Percentiles rank a stretch among this genome's conserved stretches.
Conservation (phyloP, 2,329 filamentous ascomycete genomes). For the Chalaropsis ovoidea region DNA sequence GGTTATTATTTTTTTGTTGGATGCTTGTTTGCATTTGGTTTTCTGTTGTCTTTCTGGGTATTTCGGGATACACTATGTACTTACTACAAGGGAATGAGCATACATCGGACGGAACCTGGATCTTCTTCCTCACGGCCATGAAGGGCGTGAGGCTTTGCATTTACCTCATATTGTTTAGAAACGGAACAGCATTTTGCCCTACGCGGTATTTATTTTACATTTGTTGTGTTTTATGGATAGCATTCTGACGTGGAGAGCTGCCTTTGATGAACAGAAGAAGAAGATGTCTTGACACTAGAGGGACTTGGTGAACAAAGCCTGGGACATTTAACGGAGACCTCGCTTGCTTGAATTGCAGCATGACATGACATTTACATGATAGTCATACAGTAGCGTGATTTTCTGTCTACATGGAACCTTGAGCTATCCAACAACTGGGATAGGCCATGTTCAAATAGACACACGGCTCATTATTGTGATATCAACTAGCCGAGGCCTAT, state of each 20-base stretch:
- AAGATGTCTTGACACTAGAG: not conserved
- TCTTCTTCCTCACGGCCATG: constrained; percentile 9
- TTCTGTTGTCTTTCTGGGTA: constrained; percentile 29
- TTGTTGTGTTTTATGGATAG: not conserved
- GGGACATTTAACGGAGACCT: not conserved
- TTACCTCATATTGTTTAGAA: constrained; percentile 9
- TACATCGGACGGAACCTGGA: constrained; percentile 22
- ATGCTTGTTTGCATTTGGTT: constrained; percentile 32
- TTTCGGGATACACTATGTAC: constrained; percentile 1
- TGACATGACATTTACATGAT: not conserved
- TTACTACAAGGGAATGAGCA: constrained; percentile 15
- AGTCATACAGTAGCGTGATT: constrained; percentile 7
- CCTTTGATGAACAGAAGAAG: too few species aligned
- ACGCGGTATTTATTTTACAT: not conserved
- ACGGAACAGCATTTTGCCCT: not conserved
- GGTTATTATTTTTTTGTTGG: constrained; percentile 31
- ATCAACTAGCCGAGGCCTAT: constrained; percentile 10
- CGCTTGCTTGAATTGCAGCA: not conserved
- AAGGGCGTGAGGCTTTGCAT: constrained; percentile 24
- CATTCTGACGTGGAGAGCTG: too few species aligned
- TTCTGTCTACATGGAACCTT: not conserved
- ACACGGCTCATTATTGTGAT: not conserved
- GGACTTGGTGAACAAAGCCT: not conserved
- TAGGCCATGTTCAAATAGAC: constrained; percentile 6
- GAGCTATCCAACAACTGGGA: not conserved